These are phyloP conservation scores for Fraxinus paxiana DNA, from an alignment of 305 asterid species.

Conservation along the genomic window DNA sequence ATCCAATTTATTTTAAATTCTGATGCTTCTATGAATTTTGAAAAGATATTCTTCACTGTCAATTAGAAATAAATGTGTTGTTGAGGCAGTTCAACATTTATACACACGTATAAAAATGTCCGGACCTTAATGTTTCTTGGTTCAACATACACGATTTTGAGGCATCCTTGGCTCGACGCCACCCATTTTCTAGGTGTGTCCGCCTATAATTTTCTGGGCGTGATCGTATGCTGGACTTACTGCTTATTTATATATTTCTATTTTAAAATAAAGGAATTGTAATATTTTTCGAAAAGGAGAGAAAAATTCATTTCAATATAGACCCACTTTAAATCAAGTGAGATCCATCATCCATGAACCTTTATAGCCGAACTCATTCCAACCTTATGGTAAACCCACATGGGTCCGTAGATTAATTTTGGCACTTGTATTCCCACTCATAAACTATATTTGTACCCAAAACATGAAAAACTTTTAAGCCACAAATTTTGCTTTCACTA, in stretches of 20 bases:
- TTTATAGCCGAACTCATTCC: background rate
- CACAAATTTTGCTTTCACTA: slow-evolving; percentile 19
- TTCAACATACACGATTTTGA: background rate
- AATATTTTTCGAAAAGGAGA: background rate
- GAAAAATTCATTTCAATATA: background rate
- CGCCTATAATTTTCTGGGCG: background rate
- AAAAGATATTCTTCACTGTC: background rate
- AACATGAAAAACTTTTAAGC: background rate
- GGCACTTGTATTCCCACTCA: background rate
- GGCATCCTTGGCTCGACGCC: background rate
- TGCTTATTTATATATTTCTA: too few relatives aligned
- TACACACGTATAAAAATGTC: background rate
- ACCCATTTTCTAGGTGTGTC: background rate
- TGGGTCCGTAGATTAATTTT: background rate
- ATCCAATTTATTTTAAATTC: background rate
- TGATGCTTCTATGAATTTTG: background rate
- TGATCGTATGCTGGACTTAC: background rate
- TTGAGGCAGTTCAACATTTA: too few relatives aligned
- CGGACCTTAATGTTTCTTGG: background rate
- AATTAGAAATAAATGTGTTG: background rate
- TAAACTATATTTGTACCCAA: background rate
- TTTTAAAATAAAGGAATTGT: background rate
- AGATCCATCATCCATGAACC: background rate
- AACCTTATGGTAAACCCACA: background rate
- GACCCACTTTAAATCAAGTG: background rate